phyloP scores from a whole-genome alignment of 176 grass and related monocot species.

The Chrysopogon serrulatus region DNA sequence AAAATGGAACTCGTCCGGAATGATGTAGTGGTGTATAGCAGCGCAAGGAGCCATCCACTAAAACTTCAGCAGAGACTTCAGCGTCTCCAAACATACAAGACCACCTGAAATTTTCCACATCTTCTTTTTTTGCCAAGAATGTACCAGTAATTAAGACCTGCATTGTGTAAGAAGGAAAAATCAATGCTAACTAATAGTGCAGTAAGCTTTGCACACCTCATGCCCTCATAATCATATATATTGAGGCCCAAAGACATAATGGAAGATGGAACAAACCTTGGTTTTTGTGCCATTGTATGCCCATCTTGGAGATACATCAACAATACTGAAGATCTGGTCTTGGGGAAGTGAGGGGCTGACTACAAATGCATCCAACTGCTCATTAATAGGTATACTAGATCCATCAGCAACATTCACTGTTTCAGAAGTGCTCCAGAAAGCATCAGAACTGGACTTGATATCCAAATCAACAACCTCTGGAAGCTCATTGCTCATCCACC shows the following conservation, averaged over 20 bases:
- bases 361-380: conserved; percentile 68
- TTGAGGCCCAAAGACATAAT: neutral
- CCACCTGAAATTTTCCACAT: conserved; percentile 82
- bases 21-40: conserved; percentile 73
- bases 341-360: conserved; percentile 87
- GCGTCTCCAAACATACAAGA: conserved; percentile 98
- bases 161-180: conserved; percentile 3
- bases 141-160: conserved; percentile 93
- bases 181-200: neutral
- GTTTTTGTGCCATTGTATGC: conserved; percentile 40
- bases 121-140: conserved; percentile 88
- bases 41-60: conserved; percentile 77
- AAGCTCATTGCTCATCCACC: conserved; percentile 95
- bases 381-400: conserved; percentile 60
- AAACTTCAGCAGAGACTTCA: conserved; percentile 82
- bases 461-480: conserved; percentile 74
- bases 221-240: neutral
- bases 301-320: conserved; percentile 94
- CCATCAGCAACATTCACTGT: conserved; percentile 63
- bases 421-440: conserved; percentile 67
- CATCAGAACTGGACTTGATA: conserved; percentile 74
- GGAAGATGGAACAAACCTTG: conserved; percentile 50
- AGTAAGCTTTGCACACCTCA: neutral
- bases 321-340: conserved; percentile 98
- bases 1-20: conserved; percentile 84